Evolutionary conservation across 805 yeast species (phyloP), one percentile per base, ranked within the genome.

Genomic region (Wickerhamia fluorescens): DNA sequence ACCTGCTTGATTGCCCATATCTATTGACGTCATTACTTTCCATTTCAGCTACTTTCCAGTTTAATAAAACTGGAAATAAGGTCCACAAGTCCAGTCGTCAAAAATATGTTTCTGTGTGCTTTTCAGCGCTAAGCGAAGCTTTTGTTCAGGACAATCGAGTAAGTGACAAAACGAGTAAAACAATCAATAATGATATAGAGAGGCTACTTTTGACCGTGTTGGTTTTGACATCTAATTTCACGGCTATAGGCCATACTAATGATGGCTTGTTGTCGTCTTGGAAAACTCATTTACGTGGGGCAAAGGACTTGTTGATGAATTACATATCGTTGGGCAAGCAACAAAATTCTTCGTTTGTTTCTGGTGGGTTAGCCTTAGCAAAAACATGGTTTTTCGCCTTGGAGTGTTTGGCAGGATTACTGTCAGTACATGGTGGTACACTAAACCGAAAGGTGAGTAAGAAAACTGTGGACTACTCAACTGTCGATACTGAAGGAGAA

Each of bases 301-400:
- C 56, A 9, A 42, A 48, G 10, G 54, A 48, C 29, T 38, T 51
- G 31, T 38, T 51, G 6, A 27, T 35, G 20, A 39, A 40, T 30
- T 50, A 47, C 36, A 40, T 38, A 16, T 26, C 36, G 14, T 21
- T 39, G 21, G n/a, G n/a, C n/a, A n/a, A n/a, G n/a, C 31, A 27
- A 24, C 20, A 24, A 19, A 29, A 25, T 21, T 27, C 20, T 16
- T 13, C 28, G 13, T 23, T 24, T 23, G 37, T 42, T 30, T 34
- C 45, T 14, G 41, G 41, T 13, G 54, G 53, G 9, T 33, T 48
- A 10, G 47, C 53, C 4, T 39, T 49, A 3, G 52, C 55, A 16
- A 46, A 45, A 27, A 40, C 44, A 27, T 48, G 53, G 55, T 49
- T 49, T 27, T 48, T 47, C 24, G 53, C 55, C 21, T 44, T 49